phyloP scores from a whole-genome alignment of 192 early-diverging fungal genomes.

The Chytriomyces hyalinus region DNA sequence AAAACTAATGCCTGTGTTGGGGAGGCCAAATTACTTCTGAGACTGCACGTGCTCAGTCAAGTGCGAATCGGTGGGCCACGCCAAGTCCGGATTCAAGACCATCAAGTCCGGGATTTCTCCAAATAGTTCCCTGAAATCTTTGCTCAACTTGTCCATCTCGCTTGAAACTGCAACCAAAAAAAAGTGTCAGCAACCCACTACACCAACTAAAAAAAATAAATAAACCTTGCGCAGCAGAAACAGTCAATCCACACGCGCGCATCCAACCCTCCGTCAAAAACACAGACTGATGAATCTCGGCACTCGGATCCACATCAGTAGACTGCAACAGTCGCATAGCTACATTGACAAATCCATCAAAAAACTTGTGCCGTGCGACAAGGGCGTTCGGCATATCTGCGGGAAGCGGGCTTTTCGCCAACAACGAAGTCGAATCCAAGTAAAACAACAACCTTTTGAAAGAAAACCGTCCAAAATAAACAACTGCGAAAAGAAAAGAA shows the following conservation, averaged over 20 bases:
- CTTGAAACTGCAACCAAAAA: neutral
- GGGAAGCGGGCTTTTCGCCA: slow-evolving; percentile 23
- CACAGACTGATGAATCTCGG: neutral
- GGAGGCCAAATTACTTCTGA: neutral
- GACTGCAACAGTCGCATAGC: neutral
- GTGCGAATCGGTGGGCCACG: neutral
- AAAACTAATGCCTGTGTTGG: neutral
- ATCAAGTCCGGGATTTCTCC: slow-evolving; percentile 8
- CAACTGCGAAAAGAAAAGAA: neutral
- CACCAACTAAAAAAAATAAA: neutral
- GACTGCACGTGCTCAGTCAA: neutral
- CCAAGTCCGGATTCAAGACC: slow-evolving; percentile 15
- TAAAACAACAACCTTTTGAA: slow-evolving; percentile 21
- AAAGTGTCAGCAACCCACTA: neutral
- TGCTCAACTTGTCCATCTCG: slow-evolving; percentile 6
- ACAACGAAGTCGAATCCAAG: slow-evolving; percentile 5
- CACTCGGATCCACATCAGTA: neutral
- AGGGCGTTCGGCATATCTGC: slow-evolving; percentile 6
- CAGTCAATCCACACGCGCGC: slow-evolving; percentile 7
- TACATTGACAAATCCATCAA: neutral
- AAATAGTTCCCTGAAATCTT: slow-evolving; percentile 3
- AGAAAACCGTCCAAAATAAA: too few relatives aligned
- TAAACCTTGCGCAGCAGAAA: neutral
- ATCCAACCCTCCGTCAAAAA: neutral
- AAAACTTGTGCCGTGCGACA: slow-evolving; percentile 8